Base-by-base conservation (phyloP, 2,329 filamentous ascomycete genomes). In the Diaporthe eres region DNA sequence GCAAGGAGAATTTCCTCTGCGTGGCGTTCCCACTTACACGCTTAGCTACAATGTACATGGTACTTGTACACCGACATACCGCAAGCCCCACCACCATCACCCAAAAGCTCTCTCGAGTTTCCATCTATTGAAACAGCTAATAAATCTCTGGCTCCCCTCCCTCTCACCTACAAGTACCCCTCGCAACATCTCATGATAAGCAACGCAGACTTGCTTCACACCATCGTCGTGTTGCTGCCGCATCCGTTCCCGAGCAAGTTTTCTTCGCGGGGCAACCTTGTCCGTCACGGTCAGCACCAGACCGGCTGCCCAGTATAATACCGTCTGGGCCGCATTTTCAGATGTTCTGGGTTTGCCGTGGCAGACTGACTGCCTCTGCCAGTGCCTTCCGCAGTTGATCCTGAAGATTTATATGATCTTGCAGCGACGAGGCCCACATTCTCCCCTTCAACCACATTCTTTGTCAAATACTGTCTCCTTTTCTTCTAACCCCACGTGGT, bases 71-170 rank as follows among this genome's bases (percentile, higher is more conserved):
- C 65, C 65, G 65, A 70, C 65, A 70, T 72, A 57, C 58, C 15
- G 49, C 31, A 57, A 37, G 34, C 73, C 72, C 75, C 75, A 76
- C 72, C 65, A 73, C 71, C 71, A 67, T 37, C 58, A 44, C 44
- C 55, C 73, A 75, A 67, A 39, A 74, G n/a, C 42, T 71, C 42
- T 71, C 72, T 74, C 39, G 65, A 76, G 57, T 68, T 74, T 58
- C 65, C 72, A 67, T 71, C 75, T 44, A 74, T 76, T 71, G 75
- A 76, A 76, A 74, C 72, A 74, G 60, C 68, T 67, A 72, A 63
- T 63, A 53, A 68, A 65, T 75, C 73, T 71, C 68, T 75, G 73
- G 53, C 70, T 57, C 58, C 72, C 61, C 68, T 65, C n/a, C 67
- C 57, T 57, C 58, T 74, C 67, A 53, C 68, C 25, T 71, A 63